Evolutionary conservation across 352 stramenopile genomes (phyloP), one percentile per base, ranked within the genome.

Genomic region (Phytophthora sp.): DNA sequence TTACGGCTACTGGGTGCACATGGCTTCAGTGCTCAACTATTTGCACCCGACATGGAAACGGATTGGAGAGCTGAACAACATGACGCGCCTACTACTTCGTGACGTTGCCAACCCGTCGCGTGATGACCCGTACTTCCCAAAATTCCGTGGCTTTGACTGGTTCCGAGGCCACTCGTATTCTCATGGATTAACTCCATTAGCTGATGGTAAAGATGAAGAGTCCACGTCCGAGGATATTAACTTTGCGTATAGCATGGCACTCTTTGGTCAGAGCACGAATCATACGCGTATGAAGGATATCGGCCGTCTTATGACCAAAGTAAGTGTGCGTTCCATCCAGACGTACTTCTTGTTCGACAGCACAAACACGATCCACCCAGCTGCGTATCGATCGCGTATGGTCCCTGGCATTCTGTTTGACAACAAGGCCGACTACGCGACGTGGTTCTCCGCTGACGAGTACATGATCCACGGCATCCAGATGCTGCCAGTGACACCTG

Each of bases 401-500:
- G 82, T 80, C 9, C 60, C 80, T 1, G 84, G 84, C 15, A 93
- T 91, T 46, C 72, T 89, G 35, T 93, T 93, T 35, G 82, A 91
- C 63, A 93, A 93, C 69, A 93, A 93, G 58, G 73, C 79, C 12
- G 83, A 93, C 71, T 93, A 93, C 57, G 73, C 84, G 16, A 93
- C 80, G 58, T 91, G 84, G 84, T 91, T 91, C 73, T 88, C 73
- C 31, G 66, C 62, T 4, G 79, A 88, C 8, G 66, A 73, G 57
- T 81, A 88, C 57, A 89, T 82, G 66, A 91, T 93, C 63, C 84
- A 93, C 61, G 84, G 84, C 62, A 90, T 91, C 51, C 82, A 93
- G 55, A 91, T 93, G 84, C 77, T 89, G 2, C 82, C 84, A 1
- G 68, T 88, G 45, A 82, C 80, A 13, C 74, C 84, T 23, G 54